These are phyloP conservation scores for Cutaneotrichosporon cavernicola DNA, from an alignment of 1,284 basidiomycete species.

Conservation along the genomic window DNA sequence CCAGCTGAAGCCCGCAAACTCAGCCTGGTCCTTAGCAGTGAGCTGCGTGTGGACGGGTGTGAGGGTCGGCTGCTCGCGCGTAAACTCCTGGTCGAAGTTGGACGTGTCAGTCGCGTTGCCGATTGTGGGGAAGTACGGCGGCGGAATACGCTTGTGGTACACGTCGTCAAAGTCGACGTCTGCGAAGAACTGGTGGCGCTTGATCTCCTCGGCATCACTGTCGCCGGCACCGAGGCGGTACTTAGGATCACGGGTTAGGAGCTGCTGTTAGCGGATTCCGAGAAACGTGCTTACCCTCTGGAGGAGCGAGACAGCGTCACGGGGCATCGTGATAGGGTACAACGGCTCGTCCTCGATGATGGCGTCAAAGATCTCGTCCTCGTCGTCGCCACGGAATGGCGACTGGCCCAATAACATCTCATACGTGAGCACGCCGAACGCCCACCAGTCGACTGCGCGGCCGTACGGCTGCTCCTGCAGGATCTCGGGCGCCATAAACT, in stretches of 20 bases:
- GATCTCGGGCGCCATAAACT: conserved; percentile 99
- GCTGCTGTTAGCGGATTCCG: conserved; percentile 55
- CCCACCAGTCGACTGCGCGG: conserved; percentile 99
- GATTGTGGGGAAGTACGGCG: conserved; percentile 95
- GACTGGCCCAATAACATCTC: conserved; percentile 99
- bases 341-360: conserved; percentile 97
- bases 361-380: conserved; percentile 99
- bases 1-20: conserved; percentile 95
- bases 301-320: conserved; percentile 91
- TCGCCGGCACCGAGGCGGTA: conserved; percentile 90
- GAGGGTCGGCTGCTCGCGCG: conserved; percentile 91
- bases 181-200: conserved; percentile 96
- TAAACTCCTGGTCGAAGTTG: conserved; percentile 96
- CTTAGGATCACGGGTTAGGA: conserved; percentile 88
- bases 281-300: conserved; percentile 66
- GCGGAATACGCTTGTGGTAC: conserved; percentile 90
- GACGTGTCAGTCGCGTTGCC: conserved; percentile 58
- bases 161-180: conserved; percentile 97
- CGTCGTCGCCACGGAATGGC: conserved; percentile 98
- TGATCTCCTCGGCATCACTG: conserved; percentile 94
- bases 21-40: conserved; percentile 86
- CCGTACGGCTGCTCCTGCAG: conserved; percentile 97
- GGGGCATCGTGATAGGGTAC: conserved; percentile 99
- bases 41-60: conserved; percentile 96
- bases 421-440: conserved; percentile 96